Conservation (phyloP, 208 protist species). For the Crithidia bombi region DNA sequence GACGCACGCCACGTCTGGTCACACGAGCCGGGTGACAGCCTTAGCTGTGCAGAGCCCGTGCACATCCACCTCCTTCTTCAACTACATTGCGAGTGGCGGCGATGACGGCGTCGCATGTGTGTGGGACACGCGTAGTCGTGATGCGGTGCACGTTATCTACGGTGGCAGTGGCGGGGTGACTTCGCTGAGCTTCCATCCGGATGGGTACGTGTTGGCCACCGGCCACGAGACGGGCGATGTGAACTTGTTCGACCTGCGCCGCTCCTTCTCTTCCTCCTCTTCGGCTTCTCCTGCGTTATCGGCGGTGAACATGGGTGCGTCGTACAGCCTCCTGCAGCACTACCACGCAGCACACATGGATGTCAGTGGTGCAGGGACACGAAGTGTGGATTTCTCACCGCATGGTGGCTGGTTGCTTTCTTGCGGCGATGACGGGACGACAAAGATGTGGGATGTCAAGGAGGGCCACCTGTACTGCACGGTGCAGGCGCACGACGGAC, state of each 20-base stretch:
- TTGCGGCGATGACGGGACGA: constrained; percentile 72
- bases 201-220: constrained; percentile 80
- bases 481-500: constrained; percentile 78
- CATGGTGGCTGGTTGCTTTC: constrained; percentile 85
- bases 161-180: constrained; percentile 64
- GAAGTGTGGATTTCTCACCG: constrained; percentile 74
- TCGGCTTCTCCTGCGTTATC: no score
- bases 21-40: constrained; percentile 88
- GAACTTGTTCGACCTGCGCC: constrained; percentile 91
- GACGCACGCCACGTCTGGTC: constrained; percentile 25
- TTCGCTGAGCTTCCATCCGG: constrained; percentile 81
- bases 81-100: constrained; percentile 78
- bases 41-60: constrained; percentile 54
- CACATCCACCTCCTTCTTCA: constrained; percentile 24
- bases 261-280: constrained; percentile 11
- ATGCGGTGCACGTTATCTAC: constrained; percentile 64
- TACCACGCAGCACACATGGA: constrained; percentile 76
- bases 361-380: constrained; percentile 38
- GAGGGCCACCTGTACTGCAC: constrained; percentile 89
- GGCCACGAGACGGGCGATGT: constrained; percentile 68
- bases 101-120: constrained; percentile 83
- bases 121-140: constrained; percentile 76
- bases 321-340: constrained; percentile 79
- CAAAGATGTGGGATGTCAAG: constrained; percentile 87
- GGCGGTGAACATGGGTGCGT: neutral